Base-by-base conservation (phyloP, 805 yeast genomes). In the Yamadazyma laniorum region DNA sequence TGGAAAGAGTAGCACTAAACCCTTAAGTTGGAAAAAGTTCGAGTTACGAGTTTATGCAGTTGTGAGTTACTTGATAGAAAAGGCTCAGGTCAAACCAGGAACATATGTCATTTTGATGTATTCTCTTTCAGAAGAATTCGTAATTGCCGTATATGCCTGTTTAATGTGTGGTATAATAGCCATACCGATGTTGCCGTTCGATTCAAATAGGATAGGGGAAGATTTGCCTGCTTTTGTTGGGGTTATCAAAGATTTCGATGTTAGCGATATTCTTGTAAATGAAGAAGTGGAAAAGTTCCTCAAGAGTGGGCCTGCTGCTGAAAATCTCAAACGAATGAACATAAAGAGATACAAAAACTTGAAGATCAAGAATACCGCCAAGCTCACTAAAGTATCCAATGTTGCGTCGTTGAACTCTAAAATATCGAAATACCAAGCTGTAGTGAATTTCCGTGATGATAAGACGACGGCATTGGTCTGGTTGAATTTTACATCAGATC, bases 111-210 rank as follows among this genome's bases (percentile, higher is more conserved):
- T 89, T 3, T 64, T 93, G 51, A 82, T 89, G 82, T 89, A 87
- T 56, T 83, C 95, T 0, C 75, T 91, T 32, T 79, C 89, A 1
- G 96, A 90, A 40, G 98, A 93, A 44, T 91, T 78, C 53, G 77
- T 83, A 4, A 78, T 87, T 19, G 87, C 95, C 2, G 69, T 89
- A 1, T 79, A 81, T 59, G 97, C 99, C 0, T 91, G 98, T 56
- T 75, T 91, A 57, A 62, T 82, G 39, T 75, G 89, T 37, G 96
- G 96, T 6, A 40, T 88, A 4, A 72, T 85, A 3, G 87, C 93
- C 1, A 72, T 91, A 12, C 93, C 95, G 0, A 59, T 88, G 55
- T 65, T 80, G 7, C 89, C 95, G 0, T 62, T 89, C 28, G 88
- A 83, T 43, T 67, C 79, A 9, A 72, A 71, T 29, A 64, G 89